phyloP scores from a whole-genome alignment of 306 rosid species.

The Psophocarpus tetragonolobus region DNA sequence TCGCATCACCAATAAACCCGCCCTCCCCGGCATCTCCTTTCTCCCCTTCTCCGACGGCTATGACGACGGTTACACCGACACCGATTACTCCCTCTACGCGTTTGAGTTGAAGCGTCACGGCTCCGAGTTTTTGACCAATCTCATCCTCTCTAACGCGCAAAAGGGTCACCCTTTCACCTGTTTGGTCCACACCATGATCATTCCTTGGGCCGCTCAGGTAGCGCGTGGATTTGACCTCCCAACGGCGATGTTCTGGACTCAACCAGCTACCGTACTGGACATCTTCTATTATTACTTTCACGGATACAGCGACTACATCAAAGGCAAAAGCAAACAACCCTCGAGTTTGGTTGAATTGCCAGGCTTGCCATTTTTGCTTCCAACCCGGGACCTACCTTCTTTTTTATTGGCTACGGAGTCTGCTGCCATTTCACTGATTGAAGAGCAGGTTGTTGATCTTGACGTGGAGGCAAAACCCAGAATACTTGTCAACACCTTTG shows the following conservation, averaged over 20 bases:
- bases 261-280: constrained; percentile 39
- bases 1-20: constrained; percentile 13
- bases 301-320: constrained; percentile 27
- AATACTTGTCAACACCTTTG: constrained; percentile 45
- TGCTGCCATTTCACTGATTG: not conserved
- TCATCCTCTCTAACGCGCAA: constrained; percentile 10
- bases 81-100: not conserved
- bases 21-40: constrained; percentile 15
- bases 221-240: constrained; percentile 41
- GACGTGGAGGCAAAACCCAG: constrained; percentile 20
- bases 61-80: constrained; percentile 19
- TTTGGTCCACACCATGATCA: constrained; percentile 32
- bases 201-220: constrained; percentile 38
- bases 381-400: constrained; percentile 25
- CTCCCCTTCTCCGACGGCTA: constrained; percentile 44
- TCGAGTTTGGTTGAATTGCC: constrained; percentile 22
- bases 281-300: constrained; percentile 42
- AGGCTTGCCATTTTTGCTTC: constrained; percentile 19
- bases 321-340: not conserved
- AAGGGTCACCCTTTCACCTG: constrained; percentile 45
- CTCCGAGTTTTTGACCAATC: constrained; percentile 25
- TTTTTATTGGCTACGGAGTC: not conserved
- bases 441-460: constrained; percentile 30
- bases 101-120: constrained; percentile 38
- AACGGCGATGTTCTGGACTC: constrained; percentile 26